Base-by-base conservation (phyloP, 1,284 basidiomycete genomes). In the Bjerkandera adusta region DNA sequence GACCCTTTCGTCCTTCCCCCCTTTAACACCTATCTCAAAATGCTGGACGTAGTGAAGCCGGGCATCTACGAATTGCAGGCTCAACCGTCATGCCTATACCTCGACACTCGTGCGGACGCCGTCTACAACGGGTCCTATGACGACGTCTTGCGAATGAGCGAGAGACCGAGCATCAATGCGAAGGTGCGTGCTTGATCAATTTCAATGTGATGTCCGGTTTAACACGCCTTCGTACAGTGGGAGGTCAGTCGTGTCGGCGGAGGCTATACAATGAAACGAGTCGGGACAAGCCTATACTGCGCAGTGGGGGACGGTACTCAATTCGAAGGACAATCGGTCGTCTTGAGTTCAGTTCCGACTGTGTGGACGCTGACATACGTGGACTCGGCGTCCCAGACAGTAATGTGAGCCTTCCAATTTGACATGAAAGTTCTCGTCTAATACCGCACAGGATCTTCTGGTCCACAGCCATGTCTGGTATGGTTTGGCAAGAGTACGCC, bases 251-350 rank as follows among this genome's bases (percentile, higher is more conserved):
- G 30, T 20, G 42, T 49, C 22, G 47, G 47, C 7, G 29, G 33
- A 12, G 47, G 47, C n/a, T 45, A 49, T 32, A 49, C 43, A 15
- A 44, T 49, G 30, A 38, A 49, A 22, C 42, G 45, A 26, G 29
- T 49, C n/a, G 24, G 24, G 13, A 44, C 36, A 36, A 42, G 47
- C 10, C 21, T 44, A 11, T 49, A 49, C 22, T 49, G 47, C 36
- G 47, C 47, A 4, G 25, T 49, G n/a, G 42, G 15, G 12, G 36
- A 45, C 16, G 35, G 35, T 21, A 36, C 38, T 7, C 35, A 49
- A 22, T 27, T 44, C 8, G 20, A 35, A n/a, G 13, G 25, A 20
- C 42, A 49, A 26, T 15, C 47, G 12, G 43, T 49, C 21, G 37
- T 49, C 6, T 29, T 49, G 20, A 45, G 47, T 32, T 22, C 42